Conservation (phyloP, 1,139 yeast genomes). For the Kazachstania sp. region DNA sequence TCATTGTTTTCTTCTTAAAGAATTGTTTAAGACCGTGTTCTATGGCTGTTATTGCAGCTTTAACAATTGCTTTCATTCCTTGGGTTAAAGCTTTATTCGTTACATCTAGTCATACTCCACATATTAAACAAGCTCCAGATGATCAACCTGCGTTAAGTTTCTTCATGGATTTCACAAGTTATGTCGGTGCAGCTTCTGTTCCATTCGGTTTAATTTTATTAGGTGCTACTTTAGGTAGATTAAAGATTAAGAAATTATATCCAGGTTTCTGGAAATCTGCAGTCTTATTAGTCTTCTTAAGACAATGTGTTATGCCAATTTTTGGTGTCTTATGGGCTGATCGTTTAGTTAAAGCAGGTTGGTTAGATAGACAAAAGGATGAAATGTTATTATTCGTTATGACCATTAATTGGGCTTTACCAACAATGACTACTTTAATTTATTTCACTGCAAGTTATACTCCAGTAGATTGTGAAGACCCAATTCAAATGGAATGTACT, state of each 20-base stretch:
- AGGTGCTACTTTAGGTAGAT: constrained; percentile 80
- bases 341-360: constrained; percentile 39
- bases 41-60: constrained; percentile 49
- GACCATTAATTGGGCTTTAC: constrained; percentile 56
- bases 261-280: constrained; percentile 65
- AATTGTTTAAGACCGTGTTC: constrained; percentile 70
- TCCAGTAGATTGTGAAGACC: constrained; percentile 48
- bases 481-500: constrained; percentile 65
- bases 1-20: constrained; percentile 35
- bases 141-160: constrained; percentile 74
- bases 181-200: constrained; percentile 80
- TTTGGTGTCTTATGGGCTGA: constrained; percentile 53
- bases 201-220: constrained; percentile 74
- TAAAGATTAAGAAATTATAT: constrained; percentile 51
- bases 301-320: constrained; percentile 50
- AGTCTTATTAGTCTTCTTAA: constrained; percentile 36
- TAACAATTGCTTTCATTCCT: constrained; percentile 72
- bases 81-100: constrained; percentile 79
- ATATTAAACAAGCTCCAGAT: constrained; percentile 69
- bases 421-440: constrained; percentile 65
- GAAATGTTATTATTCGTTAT: constrained; percentile 57
- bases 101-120: constrained; percentile 27
- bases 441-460: constrained; percentile 72
- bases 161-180: constrained; percentile 66
- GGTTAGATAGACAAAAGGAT: constrained; percentile 45